Base-by-base conservation (phyloP, 2,329 filamentous ascomycete species). In the Hymenoscyphus fraxineus region DNA sequence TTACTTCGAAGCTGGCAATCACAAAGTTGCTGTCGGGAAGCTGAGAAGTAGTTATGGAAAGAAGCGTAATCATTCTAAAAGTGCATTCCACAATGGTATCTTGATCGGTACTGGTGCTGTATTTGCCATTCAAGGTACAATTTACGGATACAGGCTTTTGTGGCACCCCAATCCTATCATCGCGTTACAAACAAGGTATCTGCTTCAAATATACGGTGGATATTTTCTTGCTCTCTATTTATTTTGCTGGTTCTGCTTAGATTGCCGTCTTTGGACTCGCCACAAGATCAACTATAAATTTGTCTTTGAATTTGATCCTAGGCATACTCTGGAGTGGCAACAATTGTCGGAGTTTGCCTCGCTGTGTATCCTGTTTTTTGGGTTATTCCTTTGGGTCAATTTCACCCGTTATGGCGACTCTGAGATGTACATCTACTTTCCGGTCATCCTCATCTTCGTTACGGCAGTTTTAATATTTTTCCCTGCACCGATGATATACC, bases 211-310 rank as follows among this genome's bases (percentile, higher is more conserved):
- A 16, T 99, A 99, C 75, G 95, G 83, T 12, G 95, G 95, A 1
- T 97, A 96, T 76, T 96, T 97, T 71, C 81, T 98, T 35, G 88
- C 92, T 77, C 82, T 96, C 5, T 83, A 92, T 56, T 81, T 98
- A 22, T 89, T 96, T 73, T 80, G 89, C 10, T 79, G 96, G n/a
- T 98, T 98, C 74, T 92, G 90, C 73, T 73, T 97, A 41, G 88
- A 93, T 73, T 96, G 93, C 75, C 87, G 88, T 63, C 78, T 96
- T 16, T 99, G 94, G 92, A 86, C 87, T 6, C 81, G 80, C 60
- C 88, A 89, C 75, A 96, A 94, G 77, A 91, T 99, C 78, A 99
- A 99, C 75, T 98, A 98, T 76, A 86, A 89, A 62, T 97, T 97
- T 76, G 92, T 98, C 70, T 99, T 99, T 74, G 95, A 99, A 78